Evolutionary conservation across 2,329 filamentous ascomycete genomes (phyloP).

Genomic region (Paraphoma sp.): DNA sequence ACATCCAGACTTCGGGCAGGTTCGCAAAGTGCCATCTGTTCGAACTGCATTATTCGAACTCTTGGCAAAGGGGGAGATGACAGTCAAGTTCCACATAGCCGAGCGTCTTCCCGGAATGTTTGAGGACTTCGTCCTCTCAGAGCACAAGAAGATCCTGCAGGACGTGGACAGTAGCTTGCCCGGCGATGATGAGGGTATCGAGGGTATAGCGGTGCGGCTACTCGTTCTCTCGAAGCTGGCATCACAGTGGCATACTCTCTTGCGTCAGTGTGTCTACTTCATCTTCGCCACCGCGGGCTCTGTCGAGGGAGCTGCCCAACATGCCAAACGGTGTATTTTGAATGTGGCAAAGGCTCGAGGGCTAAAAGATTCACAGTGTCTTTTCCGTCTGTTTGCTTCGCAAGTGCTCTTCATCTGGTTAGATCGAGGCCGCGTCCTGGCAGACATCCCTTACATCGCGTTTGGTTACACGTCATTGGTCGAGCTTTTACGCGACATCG

Average conservation of each 20-base stretch:
- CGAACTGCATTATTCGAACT: conserved; percentile 78
- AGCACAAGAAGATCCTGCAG: conserved; percentile 83
- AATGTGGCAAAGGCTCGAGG: conserved; percentile 70
- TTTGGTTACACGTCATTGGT: conserved; percentile 77
- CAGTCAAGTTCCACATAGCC: conserved; percentile 78
- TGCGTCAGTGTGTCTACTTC: conserved; percentile 87
- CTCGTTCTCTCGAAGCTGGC: conserved; percentile 78
- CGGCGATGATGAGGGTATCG: conserved; percentile 70
- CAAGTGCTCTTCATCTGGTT: conserved; percentile 94
- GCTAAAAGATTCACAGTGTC: conserved; percentile 68
- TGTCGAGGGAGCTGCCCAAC: conserved; percentile 67
- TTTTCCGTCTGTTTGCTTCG: conserved; percentile 85
- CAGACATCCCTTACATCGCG: conserved; percentile 78
- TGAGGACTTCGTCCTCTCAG: conserved; percentile 77
- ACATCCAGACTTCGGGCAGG: conserved; percentile 70
- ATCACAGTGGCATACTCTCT: conserved; percentile 82
- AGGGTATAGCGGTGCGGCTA: conserved; percentile 86
- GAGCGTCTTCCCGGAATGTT: conserved; percentile 77
- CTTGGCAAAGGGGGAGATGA: conserved; percentile 68
- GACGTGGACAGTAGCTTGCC: conserved; percentile 85
- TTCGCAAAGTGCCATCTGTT: conserved; percentile 65
- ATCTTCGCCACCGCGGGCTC: conserved; percentile 90
- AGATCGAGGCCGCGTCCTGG: conserved; percentile 61
- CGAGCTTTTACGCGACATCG: conserved; percentile 73
- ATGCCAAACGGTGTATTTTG: conserved; percentile 75